These are phyloP conservation scores for Geranomyces michiganensis DNA, from an alignment of 192 early-diverging fungal species.

Conservation along the genomic window DNA sequence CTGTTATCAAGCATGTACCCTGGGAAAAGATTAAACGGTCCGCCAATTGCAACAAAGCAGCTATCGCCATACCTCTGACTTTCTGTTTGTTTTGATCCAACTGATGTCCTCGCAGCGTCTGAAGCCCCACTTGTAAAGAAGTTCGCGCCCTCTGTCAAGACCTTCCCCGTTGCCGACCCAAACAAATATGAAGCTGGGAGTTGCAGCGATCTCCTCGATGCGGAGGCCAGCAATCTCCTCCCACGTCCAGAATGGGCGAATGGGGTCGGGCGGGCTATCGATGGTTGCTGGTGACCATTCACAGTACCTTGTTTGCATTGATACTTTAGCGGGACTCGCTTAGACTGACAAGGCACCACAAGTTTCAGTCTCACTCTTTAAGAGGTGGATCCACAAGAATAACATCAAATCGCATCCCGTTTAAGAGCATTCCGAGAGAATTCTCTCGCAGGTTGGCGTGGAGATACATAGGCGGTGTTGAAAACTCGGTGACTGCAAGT, in stretches of 20 bases:
- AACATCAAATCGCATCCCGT: slow-evolving; percentile 58
- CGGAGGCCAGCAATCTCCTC: slow-evolving; percentile 56
- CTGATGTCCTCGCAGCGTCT: slow-evolving; percentile 68
- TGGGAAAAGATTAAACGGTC: neutral
- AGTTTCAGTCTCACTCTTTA: slow-evolving; percentile 56
- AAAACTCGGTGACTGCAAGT: slow-evolving; percentile 36
- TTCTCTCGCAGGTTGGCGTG: slow-evolving; percentile 49
- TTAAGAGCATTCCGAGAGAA: neutral
- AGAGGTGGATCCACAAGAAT: slow-evolving; percentile 66
- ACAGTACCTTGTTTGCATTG: slow-evolving; percentile 14
- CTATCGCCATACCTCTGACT: slow-evolving; percentile 35
- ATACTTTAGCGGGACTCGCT: neutral
- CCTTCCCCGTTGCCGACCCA: slow-evolving; percentile 57
- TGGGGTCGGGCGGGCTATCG: neutral
- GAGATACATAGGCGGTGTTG: slow-evolving; percentile 53
- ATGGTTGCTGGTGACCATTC: slow-evolving; percentile 21
- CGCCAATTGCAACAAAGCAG: neutral
- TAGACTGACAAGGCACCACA: neutral
- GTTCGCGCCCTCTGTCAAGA: slow-evolving; percentile 58
- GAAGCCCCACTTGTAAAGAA: slow-evolving; percentile 67
- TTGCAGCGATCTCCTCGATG: slow-evolving; percentile 62
- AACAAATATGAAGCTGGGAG: slow-evolving; percentile 64
- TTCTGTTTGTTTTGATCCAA: slow-evolving; percentile 67
- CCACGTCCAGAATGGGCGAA: slow-evolving; percentile 30
- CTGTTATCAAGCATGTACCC: slow-evolving; percentile 44